Percentiles rank a stretch among this genome's conserved stretches.
phyloP scores from a whole-genome alignment of 495 filamentous ascomycete genomes.

The Penicillium bovifimosum region DNA sequence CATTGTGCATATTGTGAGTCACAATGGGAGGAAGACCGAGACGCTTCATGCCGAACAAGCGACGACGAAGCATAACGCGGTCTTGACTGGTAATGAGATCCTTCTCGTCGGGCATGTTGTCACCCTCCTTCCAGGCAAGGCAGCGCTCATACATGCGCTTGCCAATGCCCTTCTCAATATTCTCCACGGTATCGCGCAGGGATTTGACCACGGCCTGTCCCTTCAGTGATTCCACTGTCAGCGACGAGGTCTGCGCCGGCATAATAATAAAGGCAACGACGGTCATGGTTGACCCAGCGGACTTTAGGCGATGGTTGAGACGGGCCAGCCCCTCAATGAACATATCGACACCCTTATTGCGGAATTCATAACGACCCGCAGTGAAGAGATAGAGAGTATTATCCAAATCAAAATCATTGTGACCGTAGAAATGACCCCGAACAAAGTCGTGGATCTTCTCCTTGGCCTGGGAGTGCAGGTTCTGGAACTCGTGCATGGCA shows the following conservation, averaged over 20 bases:
- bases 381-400: constrained; percentile 99
- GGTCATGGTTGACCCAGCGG: constrained; percentile 78
- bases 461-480: constrained; percentile 91
- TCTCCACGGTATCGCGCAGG: constrained; percentile 81
- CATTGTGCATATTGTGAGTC: constrained; percentile 99
- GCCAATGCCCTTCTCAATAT: constrained; percentile 85
- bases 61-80: constrained; percentile 83
- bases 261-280: constrained; percentile 99
- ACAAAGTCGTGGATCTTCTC: constrained; percentile 98
- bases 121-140: constrained; percentile 89
- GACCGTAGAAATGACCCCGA: constrained; percentile 95
- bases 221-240: constrained; percentile 93
- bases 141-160: constrained; percentile 92
- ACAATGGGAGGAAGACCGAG: constrained; percentile 87
- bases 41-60: constrained; percentile 94
- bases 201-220: constrained; percentile 97
- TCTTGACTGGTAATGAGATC: constrained; percentile 88
- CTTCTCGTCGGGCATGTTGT: constrained; percentile 89
- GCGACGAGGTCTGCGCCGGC: constrained; percentile 93
- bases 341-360: constrained; percentile 99
- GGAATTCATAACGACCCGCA: constrained; percentile 91
- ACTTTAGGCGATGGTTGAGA: constrained; percentile 88
- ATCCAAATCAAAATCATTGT: constrained; percentile 93
- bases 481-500: constrained; percentile 98
- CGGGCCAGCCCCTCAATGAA: constrained; percentile 95